A percentile compares a stretch with the other conserved stretches of the same genome.
Evolutionary conservation across 371 early-diverging fungal genomes (phyloP).

Genomic region (Syncephalastrum sp.): DNA sequence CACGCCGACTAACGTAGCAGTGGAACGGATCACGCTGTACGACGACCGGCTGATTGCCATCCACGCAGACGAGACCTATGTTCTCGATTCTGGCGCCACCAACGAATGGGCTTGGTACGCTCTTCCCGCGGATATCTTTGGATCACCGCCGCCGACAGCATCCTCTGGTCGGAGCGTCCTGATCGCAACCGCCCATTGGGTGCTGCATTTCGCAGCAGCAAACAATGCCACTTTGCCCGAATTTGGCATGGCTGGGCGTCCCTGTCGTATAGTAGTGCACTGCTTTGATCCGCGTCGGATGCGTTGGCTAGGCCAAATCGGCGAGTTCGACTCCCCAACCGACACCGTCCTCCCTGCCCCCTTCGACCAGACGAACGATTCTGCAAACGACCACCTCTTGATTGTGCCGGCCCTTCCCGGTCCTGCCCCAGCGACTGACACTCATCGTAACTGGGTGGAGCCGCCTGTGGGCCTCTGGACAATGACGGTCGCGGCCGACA

Average conservation of each 20-base stretch:
- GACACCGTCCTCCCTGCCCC: slow-evolving; percentile 5
- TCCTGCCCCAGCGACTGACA: too few relatives aligned
- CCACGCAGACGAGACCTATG: slow-evolving; percentile 8
- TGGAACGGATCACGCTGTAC: slow-evolving; percentile 6
- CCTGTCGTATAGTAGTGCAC: slow-evolving; percentile 9
- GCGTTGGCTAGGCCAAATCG: slow-evolving; percentile 10
- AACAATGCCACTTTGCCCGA: neutral
- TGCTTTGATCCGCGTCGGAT: slow-evolving; percentile 15
- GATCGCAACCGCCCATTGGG: slow-evolving; percentile 7
- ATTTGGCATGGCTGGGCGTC: too few relatives aligned
- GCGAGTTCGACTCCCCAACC: slow-evolving; percentile 5
- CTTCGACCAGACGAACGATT: neutral
- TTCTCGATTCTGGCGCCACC: slow-evolving; percentile 10
- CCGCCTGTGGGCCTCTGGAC: too few relatives aligned
- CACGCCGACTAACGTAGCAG: too few relatives aligned
- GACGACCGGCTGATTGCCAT: slow-evolving; percentile 12
- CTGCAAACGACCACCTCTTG: too few relatives aligned
- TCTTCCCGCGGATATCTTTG: neutral
- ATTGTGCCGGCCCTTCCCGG: too few relatives aligned
- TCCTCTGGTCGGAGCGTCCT: too few relatives aligned
- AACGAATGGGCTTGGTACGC: slow-evolving; percentile 12
- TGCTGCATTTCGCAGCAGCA: slow-evolving; percentile 8
- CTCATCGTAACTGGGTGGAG: too few relatives aligned
- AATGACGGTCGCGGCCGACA: neutral
- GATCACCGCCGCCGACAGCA: slow-evolving; percentile 2